Evolutionary conservation across 2,329 filamentous ascomycete species (phyloP), one percentile per base, ranked within the genome.

Genomic region (Trichophyton rubrum): DNA sequence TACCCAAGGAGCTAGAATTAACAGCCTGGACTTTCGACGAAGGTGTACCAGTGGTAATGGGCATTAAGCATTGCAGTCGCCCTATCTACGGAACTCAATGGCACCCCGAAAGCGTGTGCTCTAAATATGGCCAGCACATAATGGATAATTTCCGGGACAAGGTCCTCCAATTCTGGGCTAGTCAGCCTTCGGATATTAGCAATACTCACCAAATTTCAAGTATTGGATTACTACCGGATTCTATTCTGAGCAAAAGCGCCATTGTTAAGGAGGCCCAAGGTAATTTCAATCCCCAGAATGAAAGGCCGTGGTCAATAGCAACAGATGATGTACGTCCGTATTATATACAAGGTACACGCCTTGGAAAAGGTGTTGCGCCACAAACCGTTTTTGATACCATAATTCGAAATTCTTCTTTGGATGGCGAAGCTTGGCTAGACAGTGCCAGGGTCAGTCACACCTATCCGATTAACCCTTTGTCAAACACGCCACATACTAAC

Each of bases 31-130:
- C 62, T 24, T 62, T 63, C 43, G 62, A 63, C 38, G 58, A 56
- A n/a, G 60, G 62, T 43, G 49, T 60, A 24, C 62, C 47, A 17
- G 62, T 63, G 17, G 49, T 59, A 17, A 63, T 63, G 62, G 62
- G 62, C 8, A 33, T 63, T 53, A 60, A 61, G 33, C 62, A 63
- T 41, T 35, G 30, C 35, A 61, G 33, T 40, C 62, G 62, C 33
- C 62, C 62, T 20, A 20, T 63, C 17, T 63, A 62, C 45, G 62
- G 62, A 35, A 58, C 60, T 41, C 62, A 63, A 45, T 63, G 62
- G 62, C 62, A 63, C 45, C 62, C 62, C 20, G 62, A 63, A 30
- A 63, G 62, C n/a, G 56, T 63, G n/a, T 63, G 62, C 20, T 63
- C 62, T 13, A 61, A 53, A 11, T 51, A 63, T 49, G 62, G 62